Percentiles rank a stretch among this genome's conserved stretches.
phyloP scores from a whole-genome alignment of 768 basidiomycete genomes.

The Mycena belliarum region DNA sequence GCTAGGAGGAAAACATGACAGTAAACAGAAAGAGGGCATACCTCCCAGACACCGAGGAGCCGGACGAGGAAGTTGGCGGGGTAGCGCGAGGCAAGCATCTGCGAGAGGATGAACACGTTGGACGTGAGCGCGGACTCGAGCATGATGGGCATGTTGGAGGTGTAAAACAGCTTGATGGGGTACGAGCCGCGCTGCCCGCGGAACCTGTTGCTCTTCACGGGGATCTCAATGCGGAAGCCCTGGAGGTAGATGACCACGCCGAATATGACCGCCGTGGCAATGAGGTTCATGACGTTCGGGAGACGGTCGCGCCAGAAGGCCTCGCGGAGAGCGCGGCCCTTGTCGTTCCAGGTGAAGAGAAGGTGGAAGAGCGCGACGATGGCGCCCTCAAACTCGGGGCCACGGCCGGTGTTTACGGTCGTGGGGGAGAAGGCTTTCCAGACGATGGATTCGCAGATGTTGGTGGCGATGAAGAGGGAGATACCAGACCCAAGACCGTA shows the following conservation, averaged over 20 bases:
- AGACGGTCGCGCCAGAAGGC: constrained; percentile 98
- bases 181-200: constrained; percentile 94
- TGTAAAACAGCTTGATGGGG: constrained; percentile 99
- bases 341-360: constrained; percentile 98
- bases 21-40: constrained; percentile 35
- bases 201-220: constrained; percentile 95
- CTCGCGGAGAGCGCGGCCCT: constrained; percentile 93
- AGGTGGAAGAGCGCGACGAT: constrained; percentile 96
- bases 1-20: neutral
- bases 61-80: constrained; percentile 88
- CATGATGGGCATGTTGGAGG: constrained; percentile 99
- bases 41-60: constrained; percentile 98
- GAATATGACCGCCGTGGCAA: constrained; percentile 90
- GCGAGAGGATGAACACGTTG: constrained; percentile 94
- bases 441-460: constrained; percentile 98
- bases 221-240: constrained; percentile 98
- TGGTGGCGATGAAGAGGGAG: constrained; percentile 98
- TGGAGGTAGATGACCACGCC: constrained; percentile 97
- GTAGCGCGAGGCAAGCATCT: constrained; percentile 93
- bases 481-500: constrained; percentile 99
- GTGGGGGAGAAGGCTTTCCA: constrained; percentile 99
- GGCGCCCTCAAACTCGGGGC: constrained; percentile 97
- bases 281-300: constrained; percentile 96
- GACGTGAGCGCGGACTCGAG: constrained; percentile 89
- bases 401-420: constrained; percentile 96